A percentile compares a stretch with the other conserved stretches of the same genome.
Evolutionary conservation across 352 stramenopile species (phyloP).

Genomic region (Plasmopara viticola): DNA sequence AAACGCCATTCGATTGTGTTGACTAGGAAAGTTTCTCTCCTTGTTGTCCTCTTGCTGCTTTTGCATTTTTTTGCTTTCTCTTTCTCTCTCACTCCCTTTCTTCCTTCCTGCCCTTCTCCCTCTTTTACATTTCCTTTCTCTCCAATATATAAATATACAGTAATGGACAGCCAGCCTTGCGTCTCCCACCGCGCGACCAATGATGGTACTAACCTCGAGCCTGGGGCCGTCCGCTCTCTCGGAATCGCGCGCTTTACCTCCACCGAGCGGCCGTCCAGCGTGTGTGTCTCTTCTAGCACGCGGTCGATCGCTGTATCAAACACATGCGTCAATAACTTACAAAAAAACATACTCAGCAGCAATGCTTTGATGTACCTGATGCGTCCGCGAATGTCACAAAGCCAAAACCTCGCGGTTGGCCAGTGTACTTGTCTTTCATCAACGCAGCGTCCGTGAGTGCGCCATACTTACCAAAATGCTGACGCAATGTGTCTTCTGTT

Average conservation of each 20-base stretch:
- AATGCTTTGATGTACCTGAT: conserved; percentile 46
- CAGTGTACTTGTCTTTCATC: conserved; percentile 93
- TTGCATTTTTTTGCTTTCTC: conserved; percentile 23
- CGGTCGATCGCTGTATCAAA: conserved; percentile 59
- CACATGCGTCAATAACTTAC: conserved; percentile 2
- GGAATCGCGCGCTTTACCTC: conserved; percentile 91
- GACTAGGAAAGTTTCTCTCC: conserved; percentile 25
- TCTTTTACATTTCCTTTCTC: conserved; percentile 13
- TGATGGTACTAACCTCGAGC: conserved; percentile 64
- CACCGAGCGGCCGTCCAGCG: conserved; percentile 84
- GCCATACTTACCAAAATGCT: conserved; percentile 88
- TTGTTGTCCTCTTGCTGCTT: conserved; percentile 20
- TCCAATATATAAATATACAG: conserved; percentile 26
- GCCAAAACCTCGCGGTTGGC: conserved; percentile 87
- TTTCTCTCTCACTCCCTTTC: conserved; percentile 12
- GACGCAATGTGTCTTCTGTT: conserved; percentile 86
- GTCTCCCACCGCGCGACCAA: conserved; percentile 8
- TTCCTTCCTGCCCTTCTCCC: conserved; percentile 25
- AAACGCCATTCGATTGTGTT: conserved; percentile 35
- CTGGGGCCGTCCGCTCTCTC: conserved; percentile 65
- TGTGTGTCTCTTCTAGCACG: conserved; percentile 82
- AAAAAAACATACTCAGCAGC: conserved; percentile 5
- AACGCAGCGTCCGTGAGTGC: conserved; percentile 80
- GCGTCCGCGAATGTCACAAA: conserved; percentile 91
- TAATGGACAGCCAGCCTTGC: conserved; percentile 18